A percentile compares a stretch with the other conserved stretches of the same genome.
phyloP scores from a whole-genome alignment of 139 green algal genomes.

The Bryopsis sp. region DNA sequence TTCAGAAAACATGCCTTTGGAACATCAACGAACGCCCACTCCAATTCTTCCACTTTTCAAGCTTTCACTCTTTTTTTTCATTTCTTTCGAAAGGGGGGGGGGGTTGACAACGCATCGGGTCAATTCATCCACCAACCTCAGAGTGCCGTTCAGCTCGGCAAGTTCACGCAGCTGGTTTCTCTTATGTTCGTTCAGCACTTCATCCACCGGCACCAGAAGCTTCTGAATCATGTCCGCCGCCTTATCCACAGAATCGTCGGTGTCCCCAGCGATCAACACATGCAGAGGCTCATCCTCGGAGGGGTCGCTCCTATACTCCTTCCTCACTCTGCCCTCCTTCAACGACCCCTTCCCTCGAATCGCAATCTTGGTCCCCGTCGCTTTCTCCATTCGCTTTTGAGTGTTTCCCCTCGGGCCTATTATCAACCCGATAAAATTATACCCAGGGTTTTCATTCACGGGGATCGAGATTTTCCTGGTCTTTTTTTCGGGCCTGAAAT shows the following conservation, averaged over 20 bases:
- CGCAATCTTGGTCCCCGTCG: constrained; percentile 96
- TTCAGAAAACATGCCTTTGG: no score
- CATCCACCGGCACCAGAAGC: constrained; percentile 76
- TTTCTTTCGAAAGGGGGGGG: no score
- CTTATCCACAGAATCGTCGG: constrained; percentile 52
- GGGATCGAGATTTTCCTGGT: constrained; percentile 86
- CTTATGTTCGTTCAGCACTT: constrained; percentile 91
- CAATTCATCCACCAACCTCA: no score
- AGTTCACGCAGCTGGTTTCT: constrained; percentile 85
- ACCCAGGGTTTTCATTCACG: constrained; percentile 77
- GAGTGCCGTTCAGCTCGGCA: constrained; percentile 83
- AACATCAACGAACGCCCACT: no score
- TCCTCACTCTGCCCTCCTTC: constrained; percentile 61
- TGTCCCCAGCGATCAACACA: constrained; percentile 91
- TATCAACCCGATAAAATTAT: constrained; percentile 99
- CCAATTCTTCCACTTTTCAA: no score
- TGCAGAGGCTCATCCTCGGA: constrained; percentile 96
- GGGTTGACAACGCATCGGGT: no score
- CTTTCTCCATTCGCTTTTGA: constrained; percentile 95
- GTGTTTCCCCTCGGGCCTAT: constrained; percentile 95
- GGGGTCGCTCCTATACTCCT: constrained; percentile 80
- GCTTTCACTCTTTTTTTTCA: no score
- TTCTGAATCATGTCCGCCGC: constrained; percentile 62
- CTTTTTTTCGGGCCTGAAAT: constrained; percentile 73
- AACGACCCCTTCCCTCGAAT: constrained; percentile 76